Evolutionary conservation across 2,329 filamentous ascomycete species (phyloP), one percentile per base, ranked within the genome.

Genomic region (Curvularia hawaiiensis): DNA sequence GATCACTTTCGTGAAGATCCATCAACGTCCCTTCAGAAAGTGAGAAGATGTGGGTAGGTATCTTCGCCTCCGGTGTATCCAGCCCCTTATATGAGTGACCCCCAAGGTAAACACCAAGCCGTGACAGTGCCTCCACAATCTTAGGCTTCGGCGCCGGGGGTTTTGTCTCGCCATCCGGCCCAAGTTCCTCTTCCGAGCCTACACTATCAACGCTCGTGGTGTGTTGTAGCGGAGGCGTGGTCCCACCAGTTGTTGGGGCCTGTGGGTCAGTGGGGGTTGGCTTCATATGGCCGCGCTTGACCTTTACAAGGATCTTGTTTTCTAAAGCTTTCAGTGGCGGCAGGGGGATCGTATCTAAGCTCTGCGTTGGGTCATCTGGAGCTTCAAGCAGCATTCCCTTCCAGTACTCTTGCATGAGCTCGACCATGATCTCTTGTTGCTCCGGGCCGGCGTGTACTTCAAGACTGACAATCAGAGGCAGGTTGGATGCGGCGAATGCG

Each of bases 321-420:
- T 84, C 84, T 50, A 98, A 77, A 12, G 92, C 86, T 14, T 85
- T 85, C n/a, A 80, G 61, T 0, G 72, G 67, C 0, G 96, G 87
- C 31, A 86, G 84, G 0, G 91, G 89, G 26, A 94, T 84, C 5
- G 75, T 66, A 9, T 80, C 86, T 80, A 71, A 58, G 9, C 58
- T 46, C 26, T 69, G 61, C 0, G 63, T 58, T 11, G 75, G 66
- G 46, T 74, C 70, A 8, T 71, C 58, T 7, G 74, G 85, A 78
- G 82, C 38, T 79, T 91, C 88, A 11, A 97, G 81, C 6, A 98
- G 81, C 67, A 90, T 79, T 0, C 85, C 88, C 40, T 84, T 85
- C 92, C 93, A 99, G 62, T 91, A 89, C 65, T 97, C 87, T 63
- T 88, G 88, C 90, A 99, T 97, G 62, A 98, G 96, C 54, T 90